Evolutionary conservation across 2,329 filamentous ascomycete genomes (phyloP).

Genomic region (Claviceps lovelessii): DNA sequence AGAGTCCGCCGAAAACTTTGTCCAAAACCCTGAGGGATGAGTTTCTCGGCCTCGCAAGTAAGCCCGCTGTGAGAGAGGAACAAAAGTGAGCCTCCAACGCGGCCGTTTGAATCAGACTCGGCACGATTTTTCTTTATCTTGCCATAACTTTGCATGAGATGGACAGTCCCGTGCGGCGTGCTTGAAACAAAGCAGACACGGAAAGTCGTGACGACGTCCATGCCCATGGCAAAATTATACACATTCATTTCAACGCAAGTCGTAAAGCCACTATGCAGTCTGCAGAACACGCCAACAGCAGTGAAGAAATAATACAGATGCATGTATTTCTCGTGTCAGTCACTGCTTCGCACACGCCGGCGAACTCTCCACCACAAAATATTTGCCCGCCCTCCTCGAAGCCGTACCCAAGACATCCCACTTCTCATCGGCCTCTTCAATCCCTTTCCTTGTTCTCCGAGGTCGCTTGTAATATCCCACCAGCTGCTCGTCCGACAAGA

Average conservation of each 20-base stretch:
- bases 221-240: neutral
- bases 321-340: conserved; percentile 2
- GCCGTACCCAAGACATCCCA: conserved; percentile 61
- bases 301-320: neutral
- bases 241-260: neutral
- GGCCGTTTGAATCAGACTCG: neutral
- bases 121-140: neutral
- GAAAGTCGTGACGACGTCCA: neutral
- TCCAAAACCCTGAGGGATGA: too few species aligned
- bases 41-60: neutral
- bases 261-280: neutral
- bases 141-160: neutral
- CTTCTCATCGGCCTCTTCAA: conserved; percentile 35
- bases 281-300: neutral
- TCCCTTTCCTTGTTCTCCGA: conserved; percentile 20
- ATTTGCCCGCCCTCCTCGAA: conserved; percentile 51
- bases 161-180: too few species aligned
- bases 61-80: neutral
- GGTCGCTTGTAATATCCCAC: conserved; percentile 40
- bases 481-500: conserved; percentile 44
- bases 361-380: conserved; percentile 61
- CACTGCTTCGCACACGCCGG: conserved; percentile 17
- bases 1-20: too few species aligned
- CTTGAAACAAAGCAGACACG: neutral
- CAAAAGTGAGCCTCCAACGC: too few species aligned